A percentile compares a stretch with the other conserved stretches of the same genome.
Conservation (phyloP, 2,329 filamentous ascomycete species). For the Colletotrichum brevisporum region DNA sequence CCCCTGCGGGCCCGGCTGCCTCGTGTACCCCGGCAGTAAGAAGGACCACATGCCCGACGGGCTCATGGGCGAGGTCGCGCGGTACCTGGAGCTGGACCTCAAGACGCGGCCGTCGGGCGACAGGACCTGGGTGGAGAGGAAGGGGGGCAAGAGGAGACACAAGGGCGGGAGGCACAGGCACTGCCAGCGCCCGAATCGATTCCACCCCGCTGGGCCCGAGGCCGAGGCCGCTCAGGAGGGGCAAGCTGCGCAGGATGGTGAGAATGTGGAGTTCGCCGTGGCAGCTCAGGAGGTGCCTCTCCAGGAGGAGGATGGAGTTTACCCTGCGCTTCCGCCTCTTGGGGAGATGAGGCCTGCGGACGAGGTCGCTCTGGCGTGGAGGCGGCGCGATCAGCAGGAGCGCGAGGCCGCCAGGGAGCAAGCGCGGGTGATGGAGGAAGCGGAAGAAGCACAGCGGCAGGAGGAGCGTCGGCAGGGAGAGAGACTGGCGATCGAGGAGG, state of each 20-base stretch:
- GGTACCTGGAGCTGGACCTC: constrained; percentile 24
- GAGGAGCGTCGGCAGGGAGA: constrained; percentile 40
- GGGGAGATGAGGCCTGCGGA: neutral
- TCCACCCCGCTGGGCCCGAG: neutral
- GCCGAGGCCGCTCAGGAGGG: neutral
- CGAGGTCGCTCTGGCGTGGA: neutral
- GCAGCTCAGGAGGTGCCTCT: too few species aligned
- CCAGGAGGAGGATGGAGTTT: neutral
- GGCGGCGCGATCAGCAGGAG: neutral
- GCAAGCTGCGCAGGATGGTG: neutral
- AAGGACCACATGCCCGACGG: neutral
- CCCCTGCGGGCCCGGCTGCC: constrained; percentile 17
- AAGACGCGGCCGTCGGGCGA: neutral
- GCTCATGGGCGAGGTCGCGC: neutral
- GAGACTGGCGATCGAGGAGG: constrained; percentile 3
- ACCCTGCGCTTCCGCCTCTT: neutral
- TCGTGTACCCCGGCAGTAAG: constrained; percentile 19
- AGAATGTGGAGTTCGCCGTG: too few species aligned
- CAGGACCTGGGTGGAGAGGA: constrained; percentile 4
- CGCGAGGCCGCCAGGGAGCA: neutral
- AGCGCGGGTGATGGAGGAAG: neutral
- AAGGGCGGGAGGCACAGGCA: constrained; percentile 4
- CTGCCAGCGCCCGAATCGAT: constrained; percentile 16
- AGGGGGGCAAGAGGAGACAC: neutral
- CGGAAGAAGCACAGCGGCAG: neutral